A percentile compares a stretch with the other conserved stretches of the same genome.
These are phyloP conservation scores for Begonia peltatifolia DNA, from an alignment of 306 rosid genomes.

Conservation along the genomic window DNA sequence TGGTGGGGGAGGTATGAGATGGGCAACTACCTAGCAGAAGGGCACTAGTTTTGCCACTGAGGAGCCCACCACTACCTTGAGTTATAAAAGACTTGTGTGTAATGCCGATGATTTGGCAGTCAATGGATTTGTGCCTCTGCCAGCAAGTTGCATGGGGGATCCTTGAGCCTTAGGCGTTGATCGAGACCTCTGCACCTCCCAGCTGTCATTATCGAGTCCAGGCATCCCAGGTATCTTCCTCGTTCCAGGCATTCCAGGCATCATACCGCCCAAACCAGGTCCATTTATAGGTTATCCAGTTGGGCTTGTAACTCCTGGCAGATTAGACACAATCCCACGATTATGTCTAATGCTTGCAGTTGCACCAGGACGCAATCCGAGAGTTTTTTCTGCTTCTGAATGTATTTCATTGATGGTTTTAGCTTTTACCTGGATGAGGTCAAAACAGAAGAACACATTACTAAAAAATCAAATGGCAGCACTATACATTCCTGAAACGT, in stretches of 20 bases:
- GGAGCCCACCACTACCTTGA: constrained; percentile 66
- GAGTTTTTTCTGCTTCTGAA: constrained; percentile 86
- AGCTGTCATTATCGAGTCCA: constrained; percentile 73
- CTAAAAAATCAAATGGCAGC: no score
- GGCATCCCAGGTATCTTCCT: constrained; percentile 97
- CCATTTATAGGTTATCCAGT: constrained; percentile 59
- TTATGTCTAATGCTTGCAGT: constrained; percentile 66
- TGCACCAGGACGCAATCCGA: constrained; percentile 96
- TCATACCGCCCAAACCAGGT: constrained; percentile 85
- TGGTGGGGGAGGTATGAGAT: constrained; percentile 36
- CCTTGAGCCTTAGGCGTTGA: constrained; percentile 56
- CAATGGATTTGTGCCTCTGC: constrained; percentile 54
- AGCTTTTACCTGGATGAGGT: constrained; percentile 51
- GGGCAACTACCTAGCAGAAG: constrained; percentile 59
- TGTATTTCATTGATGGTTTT: constrained; percentile 93
- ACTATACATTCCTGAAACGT: no score
- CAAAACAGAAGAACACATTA: no score
- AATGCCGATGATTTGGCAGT: constrained; percentile 36
- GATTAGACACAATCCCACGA: constrained; percentile 41
- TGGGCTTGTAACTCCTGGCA: constrained; percentile 43
- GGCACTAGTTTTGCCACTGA: constrained; percentile 68
- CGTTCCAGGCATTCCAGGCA: constrained; percentile 97
- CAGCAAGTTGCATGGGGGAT: constrained; percentile 34
- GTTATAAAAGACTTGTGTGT: constrained; percentile 66
- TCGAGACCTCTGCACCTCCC: constrained; percentile 69